These are phyloP conservation scores for Xylaria grammica DNA, from an alignment of 495 filamentous ascomycete genomes.

Conservation along the genomic window DNA sequence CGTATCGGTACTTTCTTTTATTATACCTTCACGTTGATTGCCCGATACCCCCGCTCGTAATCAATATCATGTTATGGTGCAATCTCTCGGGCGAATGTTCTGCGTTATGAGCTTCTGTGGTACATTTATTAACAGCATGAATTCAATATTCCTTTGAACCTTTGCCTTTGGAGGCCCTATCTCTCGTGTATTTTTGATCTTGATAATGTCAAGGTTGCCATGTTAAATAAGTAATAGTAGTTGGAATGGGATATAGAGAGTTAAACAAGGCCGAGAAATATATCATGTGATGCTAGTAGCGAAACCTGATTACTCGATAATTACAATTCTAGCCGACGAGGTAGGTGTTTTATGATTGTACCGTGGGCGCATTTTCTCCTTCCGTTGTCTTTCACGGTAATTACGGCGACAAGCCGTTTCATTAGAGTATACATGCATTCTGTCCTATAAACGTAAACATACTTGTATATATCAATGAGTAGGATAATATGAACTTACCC, in stretches of 20 bases:
- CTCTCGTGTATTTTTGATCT: not conserved
- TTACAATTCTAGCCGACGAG: not conserved
- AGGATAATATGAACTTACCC: too few species aligned
- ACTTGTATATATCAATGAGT: too few species aligned
- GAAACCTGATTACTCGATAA: not conserved
- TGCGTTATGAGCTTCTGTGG: not conserved
- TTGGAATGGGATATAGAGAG: not conserved
- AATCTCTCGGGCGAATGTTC: not conserved
- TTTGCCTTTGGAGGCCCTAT: not conserved
- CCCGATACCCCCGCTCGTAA: conserved; percentile 18
- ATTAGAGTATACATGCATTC: too few species aligned
- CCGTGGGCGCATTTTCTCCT: too few species aligned
- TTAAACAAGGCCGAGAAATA: not conserved
- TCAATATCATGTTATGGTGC: conserved; percentile 6
- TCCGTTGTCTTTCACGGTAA: too few species aligned
- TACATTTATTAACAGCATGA: not conserved
- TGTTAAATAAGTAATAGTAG: not conserved
- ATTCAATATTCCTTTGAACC: not conserved
- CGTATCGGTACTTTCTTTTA: conserved; percentile 7
- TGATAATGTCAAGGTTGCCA: not conserved
- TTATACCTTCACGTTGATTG: conserved; percentile 11
- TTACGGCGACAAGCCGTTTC: too few species aligned
- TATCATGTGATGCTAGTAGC: not conserved
- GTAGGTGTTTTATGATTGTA: too few species aligned
- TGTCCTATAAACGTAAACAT: too few species aligned